Base-by-base conservation (phyloP, 2,329 filamentous ascomycete species). In the Xylaria sp. region DNA sequence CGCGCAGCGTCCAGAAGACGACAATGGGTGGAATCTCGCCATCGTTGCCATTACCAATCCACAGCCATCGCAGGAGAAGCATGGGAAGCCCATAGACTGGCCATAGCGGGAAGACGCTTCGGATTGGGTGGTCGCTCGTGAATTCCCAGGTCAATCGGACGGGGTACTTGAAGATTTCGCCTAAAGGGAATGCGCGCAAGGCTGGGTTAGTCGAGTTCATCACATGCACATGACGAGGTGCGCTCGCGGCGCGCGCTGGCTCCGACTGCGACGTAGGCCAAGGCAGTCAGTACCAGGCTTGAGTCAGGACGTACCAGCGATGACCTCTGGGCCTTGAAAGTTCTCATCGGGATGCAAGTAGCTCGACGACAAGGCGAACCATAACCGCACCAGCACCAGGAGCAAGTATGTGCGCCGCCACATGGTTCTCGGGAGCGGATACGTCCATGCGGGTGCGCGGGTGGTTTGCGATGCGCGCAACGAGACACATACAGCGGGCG, bases 301-400 rank as follows among this genome's bases (percentile, higher is more conserved):
- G 39, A 23, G 25, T 46, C 28, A 23, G 49, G 58, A 72, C 90
- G 75, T 89, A 98, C 95, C 95, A 78, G 95, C 94, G 78, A 98
- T 96, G 73, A 98, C 91, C 84, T 99, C 96, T 18, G 96, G 96
- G 43, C 96, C 96, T 83, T 99, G 96, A 78, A 99, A 99, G 85
- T 98, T 96, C 86, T 99, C 96, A 83, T 99, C 96, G 5, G 96
- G 96, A 81, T 99, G 96, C 56, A 99, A 89, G 81, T 99, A 99
- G 85, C 95, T 98, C 68, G 96, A 93, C 72, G 92, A 94, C 73
- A 98, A 84, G 69, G 96, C 95, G 80, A 98, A 95, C 88, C 95
- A 98, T 78, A 98, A 87, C 81, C 96, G 92, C 77, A 97, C 89
- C 74, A 96, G 85, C 77, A 97, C 86, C 76, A 99, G 86, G 66